These are phyloP conservation scores for Rhododendron williamsianum DNA, from an alignment of 148 eudicot genomes.

Conservation along the genomic window DNA sequence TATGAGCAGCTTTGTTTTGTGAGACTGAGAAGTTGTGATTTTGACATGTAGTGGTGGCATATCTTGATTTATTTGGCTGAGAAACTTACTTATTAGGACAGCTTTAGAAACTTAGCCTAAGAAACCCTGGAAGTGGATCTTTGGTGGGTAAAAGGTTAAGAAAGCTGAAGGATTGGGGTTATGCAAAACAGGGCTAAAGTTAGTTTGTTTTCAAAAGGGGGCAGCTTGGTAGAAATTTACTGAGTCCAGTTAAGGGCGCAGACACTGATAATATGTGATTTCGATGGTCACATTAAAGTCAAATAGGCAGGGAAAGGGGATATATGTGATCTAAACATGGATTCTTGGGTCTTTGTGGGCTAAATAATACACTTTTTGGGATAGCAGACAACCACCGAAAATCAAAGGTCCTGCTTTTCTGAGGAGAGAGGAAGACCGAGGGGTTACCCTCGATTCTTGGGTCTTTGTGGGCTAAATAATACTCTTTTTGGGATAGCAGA, in stretches of 20 bases:
- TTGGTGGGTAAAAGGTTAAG: neutral
- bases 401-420: neutral
- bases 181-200: neutral
- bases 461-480: neutral
- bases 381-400: neutral
- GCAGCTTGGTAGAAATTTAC: neutral
- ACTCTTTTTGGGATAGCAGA: neutral
- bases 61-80: neutral
- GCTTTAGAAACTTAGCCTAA: neutral
- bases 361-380: neutral
- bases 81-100: neutral
- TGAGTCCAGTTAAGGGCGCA: neutral
- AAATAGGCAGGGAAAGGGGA: neutral
- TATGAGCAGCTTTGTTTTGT: neutral
- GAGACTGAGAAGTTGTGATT: neutral
- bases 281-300: neutral
- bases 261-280: neutral
- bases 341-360: neutral
- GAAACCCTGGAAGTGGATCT: neutral
- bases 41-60: neutral
- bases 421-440: neutral
- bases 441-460: neutral
- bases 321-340: neutral
- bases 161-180: neutral
- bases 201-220: neutral